Base-by-base conservation (phyloP, 805 yeast genomes). In the Myxozyma geophila region DNA sequence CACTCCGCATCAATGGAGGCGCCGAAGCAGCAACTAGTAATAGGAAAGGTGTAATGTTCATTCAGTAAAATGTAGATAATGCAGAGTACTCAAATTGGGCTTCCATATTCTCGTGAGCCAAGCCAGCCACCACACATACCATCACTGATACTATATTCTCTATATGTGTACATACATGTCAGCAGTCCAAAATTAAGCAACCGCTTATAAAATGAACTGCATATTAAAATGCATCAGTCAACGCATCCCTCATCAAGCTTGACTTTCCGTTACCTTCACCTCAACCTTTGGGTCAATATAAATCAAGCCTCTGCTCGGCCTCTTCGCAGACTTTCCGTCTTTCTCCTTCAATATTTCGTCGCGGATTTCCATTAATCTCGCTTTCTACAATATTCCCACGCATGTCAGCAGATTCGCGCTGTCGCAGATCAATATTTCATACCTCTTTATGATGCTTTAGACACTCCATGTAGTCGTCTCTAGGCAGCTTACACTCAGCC, bases 381-480 rank as follows among this genome's bases (percentile, higher is more conserved):
- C 64, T 58, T 56, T 64, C 68, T 64, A 56, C n/a, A 55, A 21
- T 5, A 36, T 35, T 33, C 10, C 6, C 23, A 36, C 28, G 36
- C 13, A 33, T n/a, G n/a, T 54, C n/a, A 48, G 49, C 43, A 36
- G n/a, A 3, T 17, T 17, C n/a, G 1, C 15, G 15, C 28, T 35
- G 33, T 3, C 12, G 37, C 21, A 15, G n/a, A 23, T 35, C 5
- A 17, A 37, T 35, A 47, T 12, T 23, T 15, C 66, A 8, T 35
- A 70, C 76, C 72, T 80, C 85, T 71, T 81, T 81, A 17, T 71
- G 74, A 72, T 81, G 84, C 70, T 79, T 82, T 52, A 82, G 76
- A 69, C 85, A 82, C 73, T 82, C 85, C 54, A 74, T 72, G 74
- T 81, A 82, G 70, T 82, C 85, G 58, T 78, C 82, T 19, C 79